These are phyloP conservation scores for Podila clonocystis DNA, from an alignment of 192 early-diverging fungal genomes.

Conservation along the genomic window DNA sequence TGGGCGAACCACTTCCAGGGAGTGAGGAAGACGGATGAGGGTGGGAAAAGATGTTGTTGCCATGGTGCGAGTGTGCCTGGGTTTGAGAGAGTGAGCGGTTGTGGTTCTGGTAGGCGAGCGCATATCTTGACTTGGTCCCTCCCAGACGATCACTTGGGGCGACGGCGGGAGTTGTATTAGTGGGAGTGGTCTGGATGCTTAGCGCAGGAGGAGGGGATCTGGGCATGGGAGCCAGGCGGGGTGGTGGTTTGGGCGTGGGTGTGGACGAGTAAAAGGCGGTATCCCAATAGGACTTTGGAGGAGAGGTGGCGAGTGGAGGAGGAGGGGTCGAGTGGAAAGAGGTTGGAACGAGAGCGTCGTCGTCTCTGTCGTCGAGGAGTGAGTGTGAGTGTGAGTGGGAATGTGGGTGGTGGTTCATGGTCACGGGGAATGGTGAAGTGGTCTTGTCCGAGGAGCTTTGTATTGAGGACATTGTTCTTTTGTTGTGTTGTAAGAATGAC, in stretches of 20 bases:
- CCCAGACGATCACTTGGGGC: slow-evolving; percentile 7
- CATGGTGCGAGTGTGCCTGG: slow-evolving; percentile 39
- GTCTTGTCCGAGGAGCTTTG: slow-evolving; percentile 9
- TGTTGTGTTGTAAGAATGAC: background rate
- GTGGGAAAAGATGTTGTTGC: slow-evolving; percentile 39
- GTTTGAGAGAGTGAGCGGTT: slow-evolving; percentile 36
- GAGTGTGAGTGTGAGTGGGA: background rate
- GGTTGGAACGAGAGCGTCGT: slow-evolving; percentile 43
- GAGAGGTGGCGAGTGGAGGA: slow-evolving; percentile 7
- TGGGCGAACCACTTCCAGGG: slow-evolving; percentile 11
- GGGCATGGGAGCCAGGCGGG: slow-evolving; percentile 38
- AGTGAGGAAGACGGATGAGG: background rate
- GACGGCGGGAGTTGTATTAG: background rate
- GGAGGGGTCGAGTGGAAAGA: background rate
- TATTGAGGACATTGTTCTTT: slow-evolving; percentile 18
- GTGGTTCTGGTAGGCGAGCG: slow-evolving; percentile 23
- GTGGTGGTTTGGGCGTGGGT: slow-evolving; percentile 36
- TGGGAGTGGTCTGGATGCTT: background rate
- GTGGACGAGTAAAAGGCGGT: slow-evolving; percentile 25
- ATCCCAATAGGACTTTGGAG: slow-evolving; percentile 31
- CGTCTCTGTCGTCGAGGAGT: slow-evolving; percentile 2
- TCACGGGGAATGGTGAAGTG: no score
- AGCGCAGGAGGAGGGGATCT: slow-evolving; percentile 27
- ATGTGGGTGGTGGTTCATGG: background rate
- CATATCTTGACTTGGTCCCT: slow-evolving; percentile 25